A percentile compares a stretch with the other conserved stretches of the same genome.
These are phyloP conservation scores for Epichloe sp. DNA, from an alignment of 2,329 filamentous ascomycete genomes.

Conservation along the genomic window DNA sequence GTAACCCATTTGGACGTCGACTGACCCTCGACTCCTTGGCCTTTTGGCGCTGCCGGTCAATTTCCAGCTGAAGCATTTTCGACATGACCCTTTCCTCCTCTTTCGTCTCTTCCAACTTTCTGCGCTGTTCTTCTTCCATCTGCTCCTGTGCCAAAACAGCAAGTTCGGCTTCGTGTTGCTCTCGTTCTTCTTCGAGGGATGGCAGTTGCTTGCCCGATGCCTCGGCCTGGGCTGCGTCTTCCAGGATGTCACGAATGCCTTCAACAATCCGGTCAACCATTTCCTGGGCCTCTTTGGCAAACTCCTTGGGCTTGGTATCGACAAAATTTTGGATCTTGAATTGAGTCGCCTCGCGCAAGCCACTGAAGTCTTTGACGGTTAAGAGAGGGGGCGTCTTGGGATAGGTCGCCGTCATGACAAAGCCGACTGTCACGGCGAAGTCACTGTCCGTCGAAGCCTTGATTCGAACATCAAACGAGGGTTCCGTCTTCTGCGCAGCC, in stretches of 20 bases:
- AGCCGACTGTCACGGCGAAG: conserved; percentile 56
- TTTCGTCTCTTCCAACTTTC: conserved; percentile 40
- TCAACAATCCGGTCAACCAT: conserved; percentile 56
- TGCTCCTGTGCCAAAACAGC: conserved; percentile 46
- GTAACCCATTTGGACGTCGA: conserved; percentile 31
- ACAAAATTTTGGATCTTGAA: conserved; percentile 56
- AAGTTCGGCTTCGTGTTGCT: conserved; percentile 63
- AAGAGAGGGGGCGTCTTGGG: conserved; percentile 71
- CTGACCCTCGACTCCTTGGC: conserved; percentile 52
- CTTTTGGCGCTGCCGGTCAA: conserved; percentile 52
- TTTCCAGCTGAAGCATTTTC: conserved; percentile 59
- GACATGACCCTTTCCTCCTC: conserved; percentile 60
- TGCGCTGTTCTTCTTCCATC: conserved; percentile 37
- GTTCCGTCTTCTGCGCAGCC: conserved; percentile 55
- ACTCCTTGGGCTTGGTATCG: conserved; percentile 42
- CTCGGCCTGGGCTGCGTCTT: conserved; percentile 71
- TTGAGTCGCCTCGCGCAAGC: conserved; percentile 56
- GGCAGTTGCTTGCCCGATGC: conserved; percentile 65
- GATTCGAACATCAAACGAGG: conserved; percentile 68
- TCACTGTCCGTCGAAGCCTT: conserved; percentile 62
- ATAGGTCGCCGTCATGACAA: conserved; percentile 80
- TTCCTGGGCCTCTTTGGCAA: conserved; percentile 38
- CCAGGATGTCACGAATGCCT: conserved; percentile 61
- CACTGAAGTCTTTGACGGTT: conserved; percentile 48
- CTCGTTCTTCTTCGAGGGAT: conserved; percentile 80